Percentiles rank a stretch among this genome's conserved stretches.
Conservation (phyloP, 2,329 filamentous ascomycete species). For the Colletotrichum truncatum region DNA sequence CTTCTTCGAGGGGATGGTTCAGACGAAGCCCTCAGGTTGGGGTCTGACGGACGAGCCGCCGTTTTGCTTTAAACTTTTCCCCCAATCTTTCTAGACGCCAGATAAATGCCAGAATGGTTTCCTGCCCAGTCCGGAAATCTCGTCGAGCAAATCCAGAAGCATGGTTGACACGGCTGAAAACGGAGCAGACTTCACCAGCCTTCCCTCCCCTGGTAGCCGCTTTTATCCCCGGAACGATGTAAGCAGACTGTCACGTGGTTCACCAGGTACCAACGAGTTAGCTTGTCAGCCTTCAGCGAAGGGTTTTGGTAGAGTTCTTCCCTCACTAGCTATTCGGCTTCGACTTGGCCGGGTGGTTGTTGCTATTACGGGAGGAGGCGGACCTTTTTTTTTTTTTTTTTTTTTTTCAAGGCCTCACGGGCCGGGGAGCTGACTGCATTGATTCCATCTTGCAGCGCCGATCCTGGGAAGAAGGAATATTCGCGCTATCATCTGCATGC, state of each 20-base stretch:
- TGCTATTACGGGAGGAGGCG: no score
- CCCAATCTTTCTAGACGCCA: neutral
- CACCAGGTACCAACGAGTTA: no score
- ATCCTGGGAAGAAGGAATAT: neutral
- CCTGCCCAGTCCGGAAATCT: neutral
- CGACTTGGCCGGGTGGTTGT: no score
- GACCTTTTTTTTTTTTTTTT: no score
- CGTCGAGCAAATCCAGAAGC: neutral
- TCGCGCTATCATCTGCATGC: neutral
- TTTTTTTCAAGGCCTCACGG: neutral
- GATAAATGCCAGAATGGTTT: neutral
- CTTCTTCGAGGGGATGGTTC: conserved; percentile 18
- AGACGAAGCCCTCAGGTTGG: conserved; percentile 7
- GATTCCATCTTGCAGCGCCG: neutral
- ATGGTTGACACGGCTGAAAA: neutral
- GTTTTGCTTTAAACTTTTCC: neutral
- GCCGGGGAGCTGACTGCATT: neutral
- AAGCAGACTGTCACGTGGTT: conserved; percentile 23
- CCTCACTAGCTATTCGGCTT: no score
- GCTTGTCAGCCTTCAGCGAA: no score
- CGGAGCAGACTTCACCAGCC: neutral
- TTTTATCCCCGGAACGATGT: no score
- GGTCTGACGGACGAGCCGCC: neutral
- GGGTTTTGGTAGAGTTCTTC: no score
- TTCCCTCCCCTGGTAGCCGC: neutral